Conservation (phyloP, 345 rosid genomes). For the Gossypium rotundifolium region DNA sequence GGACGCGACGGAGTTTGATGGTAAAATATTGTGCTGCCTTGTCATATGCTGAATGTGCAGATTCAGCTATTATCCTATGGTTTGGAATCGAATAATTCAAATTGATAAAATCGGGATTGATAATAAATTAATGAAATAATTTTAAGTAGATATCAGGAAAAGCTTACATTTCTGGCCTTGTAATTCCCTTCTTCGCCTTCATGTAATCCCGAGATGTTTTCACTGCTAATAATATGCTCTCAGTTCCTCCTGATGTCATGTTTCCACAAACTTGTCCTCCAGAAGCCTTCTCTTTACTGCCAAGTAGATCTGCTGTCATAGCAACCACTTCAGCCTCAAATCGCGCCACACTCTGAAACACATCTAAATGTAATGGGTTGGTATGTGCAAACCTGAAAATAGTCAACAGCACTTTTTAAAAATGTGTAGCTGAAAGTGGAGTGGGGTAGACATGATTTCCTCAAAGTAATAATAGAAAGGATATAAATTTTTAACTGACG, state of each 20-base stretch:
- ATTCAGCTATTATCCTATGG: constrained; percentile 85
- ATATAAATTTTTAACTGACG: neutral
- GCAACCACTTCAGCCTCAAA: constrained; percentile 97
- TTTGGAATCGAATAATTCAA: constrained; percentile 18
- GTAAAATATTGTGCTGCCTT: constrained; percentile 95
- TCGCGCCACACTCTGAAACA: constrained; percentile 73
- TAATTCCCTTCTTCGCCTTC: constrained; percentile 80
- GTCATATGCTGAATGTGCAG: constrained; percentile 96
- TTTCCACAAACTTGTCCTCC: constrained; percentile 92
- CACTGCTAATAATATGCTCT: constrained; percentile 86
- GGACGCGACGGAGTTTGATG: constrained; percentile 86
- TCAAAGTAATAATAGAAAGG: neutral
- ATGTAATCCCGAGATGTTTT: constrained; percentile 94
- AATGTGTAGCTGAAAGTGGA: neutral
- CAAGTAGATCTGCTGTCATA: constrained; percentile 86
- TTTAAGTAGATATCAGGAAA: constrained; percentile 5
- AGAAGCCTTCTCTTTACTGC: constrained; percentile 61
- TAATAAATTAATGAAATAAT: constrained; percentile 9
- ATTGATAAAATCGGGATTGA: neutral
- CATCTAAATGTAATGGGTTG: constrained; percentile 85
- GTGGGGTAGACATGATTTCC: neutral
- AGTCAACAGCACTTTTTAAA: constrained; percentile 5
- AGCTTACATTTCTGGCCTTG: constrained; percentile 75
- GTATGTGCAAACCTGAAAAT: constrained; percentile 93
- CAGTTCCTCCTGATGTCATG: constrained; percentile 99